Evolutionary conservation across 2,329 filamentous ascomycete genomes (phyloP).

Genomic region (Epichloe glyceriae): DNA sequence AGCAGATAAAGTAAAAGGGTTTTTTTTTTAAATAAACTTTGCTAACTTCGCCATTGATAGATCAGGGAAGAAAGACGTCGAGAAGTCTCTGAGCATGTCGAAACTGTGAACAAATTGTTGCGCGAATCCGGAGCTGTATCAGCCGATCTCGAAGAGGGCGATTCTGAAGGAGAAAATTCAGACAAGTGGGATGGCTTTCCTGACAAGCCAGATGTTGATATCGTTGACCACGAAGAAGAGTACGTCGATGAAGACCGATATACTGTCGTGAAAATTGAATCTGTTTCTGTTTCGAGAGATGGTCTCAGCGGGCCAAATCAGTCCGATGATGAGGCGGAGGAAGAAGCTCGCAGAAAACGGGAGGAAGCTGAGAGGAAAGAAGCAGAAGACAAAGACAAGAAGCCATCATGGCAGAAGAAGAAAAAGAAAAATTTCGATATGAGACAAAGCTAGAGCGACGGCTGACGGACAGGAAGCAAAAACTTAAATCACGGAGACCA

Average conservation of each 20-base stretch:
- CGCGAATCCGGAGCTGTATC: slow-evolving; percentile 40
- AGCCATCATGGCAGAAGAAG: slow-evolving; percentile 41
- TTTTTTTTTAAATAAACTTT: background rate
- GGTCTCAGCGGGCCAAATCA: slow-evolving; percentile 47
- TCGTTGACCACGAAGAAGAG: slow-evolving; percentile 74
- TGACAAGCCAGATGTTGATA: slow-evolving; percentile 33
- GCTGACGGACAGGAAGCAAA: slow-evolving; percentile 56
- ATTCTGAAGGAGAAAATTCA: slow-evolving; percentile 24
- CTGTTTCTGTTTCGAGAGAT: slow-evolving; percentile 65
- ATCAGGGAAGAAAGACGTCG: slow-evolving; percentile 69
- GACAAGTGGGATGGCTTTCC: slow-evolving; percentile 56
- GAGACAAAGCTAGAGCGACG: slow-evolving; percentile 79
- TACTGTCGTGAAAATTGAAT: slow-evolving; percentile 88
- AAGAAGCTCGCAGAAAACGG: slow-evolving; percentile 8
- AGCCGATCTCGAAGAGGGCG: slow-evolving; percentile 27
- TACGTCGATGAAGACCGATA: slow-evolving; percentile 95
- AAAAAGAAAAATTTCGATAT: slow-evolving; percentile 90
- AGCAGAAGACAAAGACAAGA: slow-evolving; percentile 20
- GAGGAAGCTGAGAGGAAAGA: slow-evolving; percentile 17
- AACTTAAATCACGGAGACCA: slow-evolving; percentile 37
- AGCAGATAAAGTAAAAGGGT: background rate
- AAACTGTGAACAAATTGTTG: slow-evolving; percentile 59
- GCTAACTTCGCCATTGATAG: slow-evolving; percentile 30
- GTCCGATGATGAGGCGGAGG: slow-evolving; percentile 23
- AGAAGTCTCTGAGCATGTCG: slow-evolving; percentile 72